These are phyloP conservation scores for Sicyos baderoa DNA, from an alignment of 306 rosid species.

Conservation along the genomic window DNA sequence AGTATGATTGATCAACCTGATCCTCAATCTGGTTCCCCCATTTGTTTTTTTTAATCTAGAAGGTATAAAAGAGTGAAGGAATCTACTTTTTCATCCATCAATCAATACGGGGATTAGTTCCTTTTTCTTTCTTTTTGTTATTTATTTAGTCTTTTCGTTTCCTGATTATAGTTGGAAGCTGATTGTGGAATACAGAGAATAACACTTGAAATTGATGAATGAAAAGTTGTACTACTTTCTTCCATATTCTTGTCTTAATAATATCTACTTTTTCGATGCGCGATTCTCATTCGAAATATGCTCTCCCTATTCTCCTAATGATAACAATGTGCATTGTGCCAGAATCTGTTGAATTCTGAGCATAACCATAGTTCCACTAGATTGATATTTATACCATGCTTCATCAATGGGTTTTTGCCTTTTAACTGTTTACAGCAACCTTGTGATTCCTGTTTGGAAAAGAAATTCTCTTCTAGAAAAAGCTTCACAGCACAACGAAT, in stretches of 20 bases:
- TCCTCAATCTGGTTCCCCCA: neutral
- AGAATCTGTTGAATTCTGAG: conserved; percentile 4
- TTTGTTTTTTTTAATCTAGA: neutral
- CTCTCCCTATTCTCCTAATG: neutral
- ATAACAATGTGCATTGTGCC: neutral
- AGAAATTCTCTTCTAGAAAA: conserved; percentile 11
- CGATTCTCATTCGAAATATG: neutral
- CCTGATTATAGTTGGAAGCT: conserved; percentile 16
- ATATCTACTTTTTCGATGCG: neutral
- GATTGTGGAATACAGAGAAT: conserved; percentile 3
- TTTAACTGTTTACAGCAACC: conserved; percentile 5
- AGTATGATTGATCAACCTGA: neutral
- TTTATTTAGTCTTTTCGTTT: neutral
- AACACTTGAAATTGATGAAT: neutral
- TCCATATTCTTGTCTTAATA: neutral
- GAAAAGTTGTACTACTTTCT: neutral
- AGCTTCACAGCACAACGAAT: neutral
- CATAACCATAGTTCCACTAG: neutral
- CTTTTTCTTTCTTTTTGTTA: neutral
- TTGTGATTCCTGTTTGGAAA: neutral
- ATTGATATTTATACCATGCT: conserved; percentile 15
- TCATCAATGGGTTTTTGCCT: neutral
- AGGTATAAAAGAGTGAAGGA: conserved; percentile 10
- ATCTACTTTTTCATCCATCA: conserved; percentile 5
- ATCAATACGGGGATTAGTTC: neutral